These are phyloP conservation scores for Ogataea sp. DNA, from an alignment of 805 yeast species.

Conservation along the genomic window DNA sequence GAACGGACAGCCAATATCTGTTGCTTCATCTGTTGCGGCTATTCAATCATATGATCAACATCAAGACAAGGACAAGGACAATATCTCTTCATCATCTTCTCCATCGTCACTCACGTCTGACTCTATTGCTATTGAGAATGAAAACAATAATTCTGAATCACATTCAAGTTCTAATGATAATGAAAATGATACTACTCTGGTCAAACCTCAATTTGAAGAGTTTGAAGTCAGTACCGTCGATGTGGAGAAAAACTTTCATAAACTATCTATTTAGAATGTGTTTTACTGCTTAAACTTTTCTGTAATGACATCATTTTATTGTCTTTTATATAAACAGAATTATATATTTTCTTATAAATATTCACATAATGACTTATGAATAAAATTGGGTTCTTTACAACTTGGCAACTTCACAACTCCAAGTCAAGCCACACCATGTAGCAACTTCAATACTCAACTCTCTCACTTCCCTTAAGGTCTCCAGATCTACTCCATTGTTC, in stretches of 20 bases:
- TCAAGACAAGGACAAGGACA: not conserved
- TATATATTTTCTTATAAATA: not conserved
- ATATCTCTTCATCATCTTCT: no score
- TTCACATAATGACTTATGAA: not conserved
- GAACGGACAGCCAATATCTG: not conserved
- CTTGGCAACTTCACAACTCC: conserved; percentile 50
- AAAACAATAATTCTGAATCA: no score
- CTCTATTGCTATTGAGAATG: no score
- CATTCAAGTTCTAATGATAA: no score
- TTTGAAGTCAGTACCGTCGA: not conserved
- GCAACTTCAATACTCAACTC: conserved; percentile 55
- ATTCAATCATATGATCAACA: not conserved
- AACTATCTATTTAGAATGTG: not conserved
- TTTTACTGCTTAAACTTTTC: not conserved
- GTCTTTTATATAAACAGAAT: no score
- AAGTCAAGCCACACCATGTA: conserved; percentile 65
- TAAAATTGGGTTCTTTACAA: conserved; percentile 23
- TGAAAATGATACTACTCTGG: no score
- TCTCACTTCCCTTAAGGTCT: conserved; percentile 54
- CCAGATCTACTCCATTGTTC: conserved; percentile 64
- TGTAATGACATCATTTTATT: no score
- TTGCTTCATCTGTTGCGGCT: conserved; percentile 2
- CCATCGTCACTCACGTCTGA: no score
- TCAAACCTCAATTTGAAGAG: not conserved
- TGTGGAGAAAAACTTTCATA: not conserved